These are phyloP conservation scores for Tolypocladium paradoxum DNA, from an alignment of 2,329 filamentous ascomycete genomes.

Conservation along the genomic window DNA sequence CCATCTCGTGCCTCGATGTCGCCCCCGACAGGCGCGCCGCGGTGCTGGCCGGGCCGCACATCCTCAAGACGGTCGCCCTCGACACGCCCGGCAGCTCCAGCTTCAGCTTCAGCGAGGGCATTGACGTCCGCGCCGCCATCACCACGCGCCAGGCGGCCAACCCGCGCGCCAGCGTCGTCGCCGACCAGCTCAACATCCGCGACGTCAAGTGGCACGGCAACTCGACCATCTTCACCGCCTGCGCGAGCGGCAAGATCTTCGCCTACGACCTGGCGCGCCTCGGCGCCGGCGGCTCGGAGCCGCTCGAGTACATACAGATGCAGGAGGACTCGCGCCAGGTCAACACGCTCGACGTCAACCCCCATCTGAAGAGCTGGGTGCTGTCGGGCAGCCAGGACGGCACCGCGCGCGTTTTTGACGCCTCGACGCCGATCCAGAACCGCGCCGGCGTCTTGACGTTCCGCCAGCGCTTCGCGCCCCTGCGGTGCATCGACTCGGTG, in stretches of 20 bases:
- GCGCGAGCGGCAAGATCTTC: constrained; percentile 54
- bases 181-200: constrained; percentile 52
- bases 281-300: constrained; percentile 29
- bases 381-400: constrained; percentile 56
- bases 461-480: constrained; percentile 30
- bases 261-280: constrained; percentile 48
- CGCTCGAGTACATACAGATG: constrained; percentile 45
- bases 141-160: constrained; percentile 33
- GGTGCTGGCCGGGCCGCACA: constrained; percentile 46
- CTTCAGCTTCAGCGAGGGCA: constrained; percentile 40
- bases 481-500: constrained; percentile 32
- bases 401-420: constrained; percentile 50
- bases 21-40: constrained; percentile 45
- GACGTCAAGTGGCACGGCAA: constrained; percentile 49
- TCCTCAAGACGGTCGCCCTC: constrained; percentile 49
- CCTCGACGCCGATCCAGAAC: constrained; percentile 35
- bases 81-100: constrained; percentile 30
- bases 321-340: constrained; percentile 53
- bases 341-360: constrained; percentile 53
- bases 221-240: constrained; percentile 50
- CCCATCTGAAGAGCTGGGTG: constrained; percentile 44
- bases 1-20: constrained; percentile 47
- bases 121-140: constrained; percentile 48
- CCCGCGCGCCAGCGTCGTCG: constrained; percentile 27
- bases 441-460: constrained; percentile 40